Conservation (phyloP, 2,329 filamentous ascomycete genomes). For the Exophiala sideris region DNA sequence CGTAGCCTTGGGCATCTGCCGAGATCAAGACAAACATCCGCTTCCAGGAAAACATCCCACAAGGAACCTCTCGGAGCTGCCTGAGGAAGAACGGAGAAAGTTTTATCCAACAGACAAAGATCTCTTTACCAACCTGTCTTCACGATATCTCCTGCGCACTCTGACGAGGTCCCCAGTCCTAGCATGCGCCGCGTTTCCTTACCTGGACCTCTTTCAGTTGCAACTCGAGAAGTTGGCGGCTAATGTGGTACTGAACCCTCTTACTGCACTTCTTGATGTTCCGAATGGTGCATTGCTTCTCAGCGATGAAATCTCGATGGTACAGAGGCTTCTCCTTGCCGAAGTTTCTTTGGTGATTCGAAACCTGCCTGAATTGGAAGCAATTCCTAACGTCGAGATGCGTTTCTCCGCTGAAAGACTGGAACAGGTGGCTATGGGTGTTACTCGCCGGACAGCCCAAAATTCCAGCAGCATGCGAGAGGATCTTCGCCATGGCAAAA, state of each 20-base stretch:
- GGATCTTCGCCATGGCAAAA: conserved; percentile 58
- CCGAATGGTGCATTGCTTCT: conserved; percentile 68
- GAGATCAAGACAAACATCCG: conserved; percentile 32
- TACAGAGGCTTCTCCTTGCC: conserved; percentile 67
- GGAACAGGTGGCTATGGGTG: conserved; percentile 56
- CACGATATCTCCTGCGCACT: conserved; percentile 62
- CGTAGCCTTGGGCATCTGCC: conserved; percentile 54
- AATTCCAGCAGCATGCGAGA: conserved; percentile 66
- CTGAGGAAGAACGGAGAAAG: conserved; percentile 25
- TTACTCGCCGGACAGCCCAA: conserved; percentile 53
- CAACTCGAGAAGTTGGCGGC: conserved; percentile 79
- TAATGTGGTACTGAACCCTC: conserved; percentile 72
- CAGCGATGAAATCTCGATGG: conserved; percentile 62
- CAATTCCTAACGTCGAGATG: conserved; percentile 56
- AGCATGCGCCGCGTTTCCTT: conserved; percentile 56
- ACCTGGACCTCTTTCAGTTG: conserved; percentile 60
- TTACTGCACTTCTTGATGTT: conserved; percentile 75
- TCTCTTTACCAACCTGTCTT: conserved; percentile 32
- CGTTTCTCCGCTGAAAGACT: conserved; percentile 61
- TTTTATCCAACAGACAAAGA: conserved; percentile 26
- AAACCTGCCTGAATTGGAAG: conserved; percentile 68
- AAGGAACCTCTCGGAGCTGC: conserved; percentile 16
- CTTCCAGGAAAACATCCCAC: conserved; percentile 18
- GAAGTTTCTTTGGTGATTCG: conserved; percentile 73
- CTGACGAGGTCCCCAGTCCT: conserved; percentile 63